A percentile compares a stretch with the other conserved stretches of the same genome.
These are phyloP conservation scores for Macrolepiota dolichaula DNA, from an alignment of 768 basidiomycete species.

Conservation along the genomic window DNA sequence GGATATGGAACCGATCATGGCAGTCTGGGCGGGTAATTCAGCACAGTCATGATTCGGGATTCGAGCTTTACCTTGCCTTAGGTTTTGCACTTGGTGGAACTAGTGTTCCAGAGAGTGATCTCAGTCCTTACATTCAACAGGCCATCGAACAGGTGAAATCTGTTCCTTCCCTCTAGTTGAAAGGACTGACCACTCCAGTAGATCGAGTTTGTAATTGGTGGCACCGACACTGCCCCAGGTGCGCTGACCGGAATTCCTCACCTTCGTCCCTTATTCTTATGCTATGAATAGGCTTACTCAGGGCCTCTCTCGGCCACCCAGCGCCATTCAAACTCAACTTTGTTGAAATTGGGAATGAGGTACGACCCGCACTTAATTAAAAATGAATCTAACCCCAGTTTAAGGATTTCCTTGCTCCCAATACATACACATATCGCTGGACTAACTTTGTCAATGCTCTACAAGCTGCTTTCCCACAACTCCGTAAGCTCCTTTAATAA, in stretches of 20 bases:
- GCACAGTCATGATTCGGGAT: background rate
- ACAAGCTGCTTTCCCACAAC: conserved; percentile 43
- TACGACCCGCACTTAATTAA: conserved; percentile 10
- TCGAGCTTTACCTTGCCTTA: conserved; percentile 13
- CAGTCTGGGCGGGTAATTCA: conserved; percentile 50
- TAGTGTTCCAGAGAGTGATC: conserved; percentile 38
- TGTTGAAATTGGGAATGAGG: conserved; percentile 61
- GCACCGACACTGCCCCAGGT: conserved; percentile 38
- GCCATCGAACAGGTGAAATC: conserved; percentile 49
- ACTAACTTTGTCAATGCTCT: conserved; percentile 41
- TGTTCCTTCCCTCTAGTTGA: background rate
- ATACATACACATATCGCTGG: conserved; percentile 54
- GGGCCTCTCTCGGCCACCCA: conserved; percentile 52
- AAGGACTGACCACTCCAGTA: conserved; percentile 13
- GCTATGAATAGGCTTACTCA: conserved; percentile 34
- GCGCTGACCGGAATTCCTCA: background rate
- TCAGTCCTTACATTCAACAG: conserved; percentile 52
- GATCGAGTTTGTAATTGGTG: conserved; percentile 64
- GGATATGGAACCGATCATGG: conserved; percentile 61
- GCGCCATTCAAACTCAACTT: conserved; percentile 47
- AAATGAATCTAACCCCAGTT: background rate
- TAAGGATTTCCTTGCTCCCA: conserved; percentile 27
- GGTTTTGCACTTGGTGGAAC: conserved; percentile 50
- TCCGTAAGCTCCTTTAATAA: conserved; percentile 33
- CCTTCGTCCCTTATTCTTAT: background rate